Evolutionary conservation across 78 protist genomes (phyloP).

Genomic region (Dictyostelium capitatum): DNA sequence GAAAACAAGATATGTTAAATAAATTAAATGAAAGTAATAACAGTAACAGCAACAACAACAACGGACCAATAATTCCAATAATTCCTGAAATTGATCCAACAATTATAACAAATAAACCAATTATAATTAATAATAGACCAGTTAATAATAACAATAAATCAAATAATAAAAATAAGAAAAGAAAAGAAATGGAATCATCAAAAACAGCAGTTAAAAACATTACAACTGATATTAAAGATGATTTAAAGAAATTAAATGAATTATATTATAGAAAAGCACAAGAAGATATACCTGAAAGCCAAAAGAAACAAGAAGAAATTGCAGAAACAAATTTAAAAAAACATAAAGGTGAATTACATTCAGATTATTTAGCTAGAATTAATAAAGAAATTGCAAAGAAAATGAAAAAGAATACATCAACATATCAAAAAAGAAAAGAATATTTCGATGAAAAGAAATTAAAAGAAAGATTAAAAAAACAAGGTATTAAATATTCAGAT

Average conservation of each 20-base stretch:
- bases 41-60: not conserved
- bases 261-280: not conserved
- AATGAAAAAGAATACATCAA: conserved; percentile 21
- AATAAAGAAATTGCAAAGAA: conserved; percentile 25
- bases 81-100: not conserved
- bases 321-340: not conserved
- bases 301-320: conserved; percentile 1
- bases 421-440: conserved; percentile 62
- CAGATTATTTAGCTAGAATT: conserved; percentile 2
- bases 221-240: conserved; percentile 25
- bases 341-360: conserved; percentile 20
- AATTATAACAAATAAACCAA: not conserved
- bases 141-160: not conserved
- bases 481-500: conserved; percentile 14
- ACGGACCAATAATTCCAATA: not conserved
- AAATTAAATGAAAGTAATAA: not conserved
- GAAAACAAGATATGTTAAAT: not conserved
- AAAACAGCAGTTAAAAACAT: not conserved
- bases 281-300: conserved; percentile 8
- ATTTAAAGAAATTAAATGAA: conserved; percentile 7
- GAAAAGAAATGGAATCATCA: not conserved
- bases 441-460: conserved; percentile 20
- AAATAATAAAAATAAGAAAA: not conserved
- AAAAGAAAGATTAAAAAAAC: conserved; percentile 36
- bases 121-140: not conserved